These are phyloP conservation scores for Talaromyces sp. DNA, from an alignment of 2,329 filamentous ascomycete species.

Conservation along the genomic window DNA sequence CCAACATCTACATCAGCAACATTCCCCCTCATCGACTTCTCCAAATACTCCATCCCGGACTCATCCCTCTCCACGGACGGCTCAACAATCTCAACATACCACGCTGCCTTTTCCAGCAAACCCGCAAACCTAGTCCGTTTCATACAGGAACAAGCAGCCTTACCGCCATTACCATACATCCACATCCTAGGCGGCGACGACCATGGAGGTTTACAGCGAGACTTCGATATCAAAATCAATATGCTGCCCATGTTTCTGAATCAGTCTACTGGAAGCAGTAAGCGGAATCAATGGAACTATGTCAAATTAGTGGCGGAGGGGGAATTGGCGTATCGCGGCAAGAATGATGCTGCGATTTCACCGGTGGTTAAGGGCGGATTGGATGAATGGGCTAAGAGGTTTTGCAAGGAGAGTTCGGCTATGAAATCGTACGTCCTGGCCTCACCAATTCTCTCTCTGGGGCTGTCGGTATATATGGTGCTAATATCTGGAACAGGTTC, in stretches of 20 bases:
- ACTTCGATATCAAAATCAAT: slow-evolving; percentile 26
- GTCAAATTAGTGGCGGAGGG: slow-evolving; percentile 17
- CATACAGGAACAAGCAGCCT: slow-evolving; percentile 24
- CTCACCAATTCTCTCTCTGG: no score
- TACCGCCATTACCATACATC: slow-evolving; percentile 27
- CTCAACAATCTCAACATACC: slow-evolving; percentile 22
- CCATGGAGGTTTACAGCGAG: slow-evolving; percentile 13
- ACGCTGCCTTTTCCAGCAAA: slow-evolving; percentile 20
- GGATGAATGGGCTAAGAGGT: slow-evolving; percentile 21
- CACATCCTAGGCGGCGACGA: slow-evolving; percentile 23
- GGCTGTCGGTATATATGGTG: not conserved
- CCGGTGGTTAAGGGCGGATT: slow-evolving; percentile 16
- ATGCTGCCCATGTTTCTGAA: slow-evolving; percentile 22
- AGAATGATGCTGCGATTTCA: slow-evolving; percentile 10
- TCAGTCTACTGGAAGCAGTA: not conserved
- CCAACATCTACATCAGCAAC: slow-evolving; percentile 12
- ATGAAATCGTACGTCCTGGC: slow-evolving; percentile 17
- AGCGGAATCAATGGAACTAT: slow-evolving; percentile 16
- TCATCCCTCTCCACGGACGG: slow-evolving; percentile 22
- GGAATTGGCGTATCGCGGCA: slow-evolving; percentile 15
- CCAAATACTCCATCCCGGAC: slow-evolving; percentile 24
- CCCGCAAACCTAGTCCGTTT: slow-evolving; percentile 22
- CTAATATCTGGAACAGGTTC: slow-evolving; percentile 6
- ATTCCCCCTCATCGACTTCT: slow-evolving; percentile 20
- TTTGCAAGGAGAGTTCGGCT: slow-evolving; percentile 20